Percentiles rank a stretch among this genome's conserved stretches.
These are phyloP conservation scores for Skeletonema menzelii DNA, from an alignment of 108 stramenopile species.

Conservation along the genomic window DNA sequence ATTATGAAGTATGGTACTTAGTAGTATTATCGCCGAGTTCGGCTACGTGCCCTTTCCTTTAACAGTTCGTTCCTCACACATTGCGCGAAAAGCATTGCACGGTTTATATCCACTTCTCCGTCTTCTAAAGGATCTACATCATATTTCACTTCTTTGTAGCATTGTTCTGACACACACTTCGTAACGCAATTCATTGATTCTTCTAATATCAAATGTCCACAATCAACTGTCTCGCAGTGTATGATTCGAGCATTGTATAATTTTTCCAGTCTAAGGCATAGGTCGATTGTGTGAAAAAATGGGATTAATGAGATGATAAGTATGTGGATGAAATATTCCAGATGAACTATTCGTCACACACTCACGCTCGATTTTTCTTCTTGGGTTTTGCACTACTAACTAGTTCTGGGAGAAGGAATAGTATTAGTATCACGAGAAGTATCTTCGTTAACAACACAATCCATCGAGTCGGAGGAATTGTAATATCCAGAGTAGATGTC, in stretches of 20 bases:
- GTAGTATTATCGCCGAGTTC: not conserved
- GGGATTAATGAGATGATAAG: not conserved
- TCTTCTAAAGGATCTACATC: slow-evolving; percentile 3
- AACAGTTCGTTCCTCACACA: slow-evolving; percentile 9
- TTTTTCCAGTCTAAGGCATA: not conserved
- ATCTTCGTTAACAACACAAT: slow-evolving; percentile 12
- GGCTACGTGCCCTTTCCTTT: not conserved
- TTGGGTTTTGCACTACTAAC: slow-evolving; percentile 10
- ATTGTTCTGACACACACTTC: slow-evolving; percentile 11
- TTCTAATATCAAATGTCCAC: slow-evolving; percentile 5
- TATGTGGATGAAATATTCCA: not conserved
- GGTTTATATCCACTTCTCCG: slow-evolving; percentile 5
- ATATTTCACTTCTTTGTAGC: not conserved
- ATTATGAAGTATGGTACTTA: not conserved
- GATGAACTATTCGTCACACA: not conserved
- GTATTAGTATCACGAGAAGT: slow-evolving; percentile 4
- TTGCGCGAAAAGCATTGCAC: not conserved
- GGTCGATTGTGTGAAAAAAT: not conserved
- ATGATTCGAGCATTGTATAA: slow-evolving; percentile 5
- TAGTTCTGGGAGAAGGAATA: slow-evolving; percentile 4
- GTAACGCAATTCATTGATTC: slow-evolving; percentile 14
- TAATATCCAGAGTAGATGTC: not conserved
- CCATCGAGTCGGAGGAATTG: not conserved
- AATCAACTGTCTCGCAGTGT: not conserved
- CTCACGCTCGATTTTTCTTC: slow-evolving; percentile 7